phyloP scores from a whole-genome alignment of 31 red algal species.

The Porphyra umbilicalis region DNA sequence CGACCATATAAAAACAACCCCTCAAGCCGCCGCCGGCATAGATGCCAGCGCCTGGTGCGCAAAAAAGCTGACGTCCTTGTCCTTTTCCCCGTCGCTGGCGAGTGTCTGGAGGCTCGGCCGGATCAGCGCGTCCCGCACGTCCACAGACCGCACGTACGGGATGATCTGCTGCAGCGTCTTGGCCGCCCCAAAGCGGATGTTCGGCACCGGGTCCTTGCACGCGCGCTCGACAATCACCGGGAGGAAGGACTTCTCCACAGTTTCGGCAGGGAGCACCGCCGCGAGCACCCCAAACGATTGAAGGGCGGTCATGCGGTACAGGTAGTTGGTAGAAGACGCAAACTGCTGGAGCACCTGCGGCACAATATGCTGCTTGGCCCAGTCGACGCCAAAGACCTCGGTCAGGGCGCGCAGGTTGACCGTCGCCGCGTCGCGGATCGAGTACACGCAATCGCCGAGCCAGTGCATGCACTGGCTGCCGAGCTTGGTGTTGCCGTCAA shows the following conservation, averaged over 20 bases:
- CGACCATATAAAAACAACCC: slow-evolving; percentile 2
- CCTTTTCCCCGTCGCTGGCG: slow-evolving; percentile 29
- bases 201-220: slow-evolving; percentile 74
- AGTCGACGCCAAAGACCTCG: slow-evolving; percentile 78
- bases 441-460: slow-evolving; percentile 84
- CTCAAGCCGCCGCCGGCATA: background rate
- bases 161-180: slow-evolving; percentile 66
- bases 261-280: slow-evolving; percentile 42
- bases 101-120: slow-evolving; percentile 49
- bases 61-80: slow-evolving; percentile 66
- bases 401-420: slow-evolving; percentile 65
- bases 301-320: slow-evolving; percentile 86
- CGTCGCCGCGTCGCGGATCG: slow-evolving; percentile 84
- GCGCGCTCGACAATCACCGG: slow-evolving; percentile 67
- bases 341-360: slow-evolving; percentile 65
- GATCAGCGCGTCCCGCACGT: slow-evolving; percentile 50
- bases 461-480: slow-evolving; percentile 80
- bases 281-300: slow-evolving; percentile 73
- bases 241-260: slow-evolving; percentile 70
- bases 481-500: slow-evolving; percentile 83
- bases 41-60: slow-evolving; percentile 49
- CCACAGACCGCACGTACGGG: slow-evolving; percentile 35
- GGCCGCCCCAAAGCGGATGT: slow-evolving; percentile 82
- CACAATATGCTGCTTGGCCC: slow-evolving; percentile 81
- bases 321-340: slow-evolving; percentile 66